A percentile compares a stretch with the other conserved stretches of the same genome.
These are phyloP conservation scores for Hypoxylon cercidicola DNA, from an alignment of 495 filamentous ascomycete species.

Conservation along the genomic window DNA sequence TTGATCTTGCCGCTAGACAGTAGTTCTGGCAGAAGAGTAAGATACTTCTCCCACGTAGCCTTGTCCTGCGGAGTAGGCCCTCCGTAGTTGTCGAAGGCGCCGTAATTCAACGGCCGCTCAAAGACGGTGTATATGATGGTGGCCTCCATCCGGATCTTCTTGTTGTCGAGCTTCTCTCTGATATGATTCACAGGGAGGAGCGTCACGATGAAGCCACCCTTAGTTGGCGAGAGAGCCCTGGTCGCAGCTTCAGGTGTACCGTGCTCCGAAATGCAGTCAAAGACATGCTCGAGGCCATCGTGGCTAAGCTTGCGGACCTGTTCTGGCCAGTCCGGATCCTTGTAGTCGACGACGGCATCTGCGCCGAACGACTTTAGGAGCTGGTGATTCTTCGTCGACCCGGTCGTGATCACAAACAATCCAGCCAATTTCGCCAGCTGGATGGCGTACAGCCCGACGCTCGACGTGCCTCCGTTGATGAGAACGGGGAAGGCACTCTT, in stretches of 20 bases:
- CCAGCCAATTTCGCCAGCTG: slow-evolving; percentile 69
- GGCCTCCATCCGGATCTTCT: slow-evolving; percentile 40
- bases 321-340: slow-evolving; percentile 40
- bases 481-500: slow-evolving; percentile 56
- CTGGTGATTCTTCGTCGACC: slow-evolving; percentile 62
- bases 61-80: slow-evolving; percentile 38
- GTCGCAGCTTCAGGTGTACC: slow-evolving; percentile 21
- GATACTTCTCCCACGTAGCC: slow-evolving; percentile 42
- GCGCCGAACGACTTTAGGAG: slow-evolving; percentile 65
- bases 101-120: slow-evolving; percentile 26
- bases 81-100: slow-evolving; percentile 37
- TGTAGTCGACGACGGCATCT: slow-evolving; percentile 66
- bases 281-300: slow-evolving; percentile 31
- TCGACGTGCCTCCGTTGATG: slow-evolving; percentile 67
- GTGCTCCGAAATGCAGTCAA: slow-evolving; percentile 35
- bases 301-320: slow-evolving; percentile 34
- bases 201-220: slow-evolving; percentile 37
- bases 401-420: slow-evolving; percentile 65
- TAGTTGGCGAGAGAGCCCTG: slow-evolving; percentile 28
- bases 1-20: slow-evolving; percentile 38
- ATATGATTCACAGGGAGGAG: slow-evolving; percentile 32
- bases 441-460: slow-evolving; percentile 68
- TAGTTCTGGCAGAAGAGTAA: slow-evolving; percentile 34
- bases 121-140: slow-evolving; percentile 44
- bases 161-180: slow-evolving; percentile 23